A percentile compares a stretch with the other conserved stretches of the same genome.
These are phyloP conservation scores for Fraxinus velutina DNA, from an alignment of 305 asterid species.

Conservation along the genomic window DNA sequence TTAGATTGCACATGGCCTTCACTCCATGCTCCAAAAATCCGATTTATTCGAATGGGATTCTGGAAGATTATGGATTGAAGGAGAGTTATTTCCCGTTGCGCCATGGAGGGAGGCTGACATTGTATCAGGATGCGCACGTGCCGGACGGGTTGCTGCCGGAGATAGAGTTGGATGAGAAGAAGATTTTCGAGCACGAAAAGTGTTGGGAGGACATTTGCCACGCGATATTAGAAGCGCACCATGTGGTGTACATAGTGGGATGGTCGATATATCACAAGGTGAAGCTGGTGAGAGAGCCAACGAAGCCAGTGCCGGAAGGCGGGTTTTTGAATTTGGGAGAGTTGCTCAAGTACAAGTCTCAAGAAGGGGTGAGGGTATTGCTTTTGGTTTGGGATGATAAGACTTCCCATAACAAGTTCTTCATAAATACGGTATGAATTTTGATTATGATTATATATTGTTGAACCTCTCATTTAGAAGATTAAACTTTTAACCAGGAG, in stretches of 20 bases:
- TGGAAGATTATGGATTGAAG: slow-evolving; percentile 40
- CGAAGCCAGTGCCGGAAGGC: slow-evolving; percentile 65
- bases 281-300: slow-evolving; percentile 82
- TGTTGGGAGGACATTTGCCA: slow-evolving; percentile 94
- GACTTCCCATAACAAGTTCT: slow-evolving; percentile 90
- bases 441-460: background rate
- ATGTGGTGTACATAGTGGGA: slow-evolving; percentile 68
- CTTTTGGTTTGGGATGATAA: slow-evolving; percentile 96
- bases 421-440: slow-evolving; percentile 61
- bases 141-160: slow-evolving; percentile 67
- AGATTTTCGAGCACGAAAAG: slow-evolving; percentile 48
- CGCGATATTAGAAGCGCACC: slow-evolving; percentile 81
- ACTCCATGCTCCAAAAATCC: slow-evolving; percentile 45
- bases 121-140: slow-evolving; percentile 90
- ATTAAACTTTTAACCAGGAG: background rate
- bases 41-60: slow-evolving; percentile 34
- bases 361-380: slow-evolving; percentile 91
- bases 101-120: slow-evolving; percentile 67
- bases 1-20: slow-evolving; percentile 52
- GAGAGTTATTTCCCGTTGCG: slow-evolving; percentile 81
- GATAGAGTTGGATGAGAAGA: slow-evolving; percentile 41
- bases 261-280: slow-evolving; percentile 94
- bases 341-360: slow-evolving; percentile 80
- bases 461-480: background rate
- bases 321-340: slow-evolving; percentile 85